Evolutionary conservation across 306 rosid species (phyloP), one percentile per base, ranked within the genome.

Genomic region (Quercus agrifolia): DNA sequence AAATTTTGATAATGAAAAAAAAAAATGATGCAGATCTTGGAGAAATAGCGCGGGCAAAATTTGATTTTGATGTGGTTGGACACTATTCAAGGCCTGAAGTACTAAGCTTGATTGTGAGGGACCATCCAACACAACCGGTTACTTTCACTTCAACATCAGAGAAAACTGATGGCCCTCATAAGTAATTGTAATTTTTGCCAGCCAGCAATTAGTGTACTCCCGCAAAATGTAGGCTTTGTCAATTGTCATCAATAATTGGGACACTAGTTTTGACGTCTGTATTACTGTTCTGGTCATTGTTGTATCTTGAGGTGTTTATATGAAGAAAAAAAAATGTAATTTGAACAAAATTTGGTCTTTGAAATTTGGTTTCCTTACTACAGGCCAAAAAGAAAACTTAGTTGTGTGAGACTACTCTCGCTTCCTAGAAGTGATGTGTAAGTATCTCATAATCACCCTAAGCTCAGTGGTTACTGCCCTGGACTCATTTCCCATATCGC

Each of bases 41-140:
- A 71, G 99, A 92, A 59, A 90, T 92, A 79, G 96, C 88, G 2
- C 85, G 93, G 79, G 97, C 82, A 5, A 95, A 92, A 87, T 90
- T 92, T 52, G 94, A 75, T 86, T 95, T 95, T 46, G 98, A 95
- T 56, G 99, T 92, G 87, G 94, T 92, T 59, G 99, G 99, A 80
- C 98, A 95, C 83, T 95, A 89, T 77, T 83, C 97, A 38, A 88
- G 97, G 81, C 96, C 98, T 30, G 98, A 95, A 80, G 95, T 95
- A 73, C 92, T 95, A 28, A 90, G 92, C 88, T 86, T 95, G 89
- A 78, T 62, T 77, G 97, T 91, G 57, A 86, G 82, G 85, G 99
- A 92, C 84, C 89, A 90, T 79, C 99, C 94, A 33, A 27, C 90
- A 55, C 84, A 62, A 27, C 89, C 97, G 5, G 99, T 90, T 78